phyloP scores from a whole-genome alignment of 1,284 basidiomycete genomes.

The Irpex rosettiformis region DNA sequence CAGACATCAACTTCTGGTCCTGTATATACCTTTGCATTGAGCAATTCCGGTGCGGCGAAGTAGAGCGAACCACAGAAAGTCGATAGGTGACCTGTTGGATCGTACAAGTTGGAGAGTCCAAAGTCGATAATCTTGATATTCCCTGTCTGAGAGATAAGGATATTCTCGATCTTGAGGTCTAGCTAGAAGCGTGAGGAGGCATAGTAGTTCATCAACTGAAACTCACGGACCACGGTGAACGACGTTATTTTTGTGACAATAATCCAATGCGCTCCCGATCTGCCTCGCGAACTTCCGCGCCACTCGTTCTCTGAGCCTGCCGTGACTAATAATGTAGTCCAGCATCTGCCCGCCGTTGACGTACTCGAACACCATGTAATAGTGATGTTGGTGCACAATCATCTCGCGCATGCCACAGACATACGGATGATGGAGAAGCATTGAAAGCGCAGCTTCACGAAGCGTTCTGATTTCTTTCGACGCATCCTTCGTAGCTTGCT shows the following conservation, averaged over 20 bases:
- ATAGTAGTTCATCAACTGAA: slow-evolving; percentile 4
- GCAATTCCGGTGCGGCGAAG: slow-evolving; percentile 95
- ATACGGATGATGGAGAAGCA: slow-evolving; percentile 96
- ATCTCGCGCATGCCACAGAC: slow-evolving; percentile 99
- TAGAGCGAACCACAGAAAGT: slow-evolving; percentile 98
- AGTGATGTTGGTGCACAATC: slow-evolving; percentile 93
- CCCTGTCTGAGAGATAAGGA: slow-evolving; percentile 96
- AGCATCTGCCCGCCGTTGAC: slow-evolving; percentile 99
- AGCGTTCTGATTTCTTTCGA: slow-evolving; percentile 96
- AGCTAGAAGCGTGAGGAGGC: slow-evolving; percentile 13
- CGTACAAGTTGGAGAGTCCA: slow-evolving; percentile 95
- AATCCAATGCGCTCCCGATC: slow-evolving; percentile 93
- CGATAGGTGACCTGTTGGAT: slow-evolving; percentile 79
- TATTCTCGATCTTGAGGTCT: slow-evolving; percentile 99
- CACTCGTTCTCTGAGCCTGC: slow-evolving; percentile 91
- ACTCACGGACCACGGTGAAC: slow-evolving; percentile 76
- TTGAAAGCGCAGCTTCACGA: slow-evolving; percentile 90
- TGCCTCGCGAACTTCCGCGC: slow-evolving; percentile 97
- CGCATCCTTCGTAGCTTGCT: slow-evolving; percentile 86
- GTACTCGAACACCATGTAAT: slow-evolving; percentile 99
- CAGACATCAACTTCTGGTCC: slow-evolving; percentile 98
- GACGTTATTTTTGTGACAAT: slow-evolving; percentile 96
- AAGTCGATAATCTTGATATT: slow-evolving; percentile 99
- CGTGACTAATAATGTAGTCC: slow-evolving; percentile 99
- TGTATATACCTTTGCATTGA: slow-evolving; percentile 95